Evolutionary conservation across 148 eudicot species (phyloP).

Genomic region (Arctostaphylos glauca): DNA sequence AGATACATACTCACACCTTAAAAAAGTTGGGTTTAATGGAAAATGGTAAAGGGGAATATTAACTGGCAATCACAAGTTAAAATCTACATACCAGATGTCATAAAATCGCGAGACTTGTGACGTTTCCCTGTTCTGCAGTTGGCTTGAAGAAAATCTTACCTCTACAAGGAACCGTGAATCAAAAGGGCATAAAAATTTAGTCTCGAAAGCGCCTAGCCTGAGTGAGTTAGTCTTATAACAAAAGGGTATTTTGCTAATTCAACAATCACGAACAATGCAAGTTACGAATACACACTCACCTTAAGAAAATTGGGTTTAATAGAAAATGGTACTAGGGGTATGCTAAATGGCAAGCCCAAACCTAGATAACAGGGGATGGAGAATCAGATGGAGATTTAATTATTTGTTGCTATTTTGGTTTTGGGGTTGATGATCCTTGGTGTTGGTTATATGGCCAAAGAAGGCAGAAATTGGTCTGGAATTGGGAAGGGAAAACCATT

Average conservation of each 20-base stretch:
- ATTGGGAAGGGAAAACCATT: not conserved
- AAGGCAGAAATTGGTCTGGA: not conserved
- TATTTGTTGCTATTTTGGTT: not conserved
- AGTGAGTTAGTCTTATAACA: too few species aligned
- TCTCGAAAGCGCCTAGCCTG: too few species aligned
- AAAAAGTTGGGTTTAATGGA: not conserved
- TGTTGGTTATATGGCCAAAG: not conserved
- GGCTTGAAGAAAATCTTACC: too few species aligned
- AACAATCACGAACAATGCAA: not conserved
- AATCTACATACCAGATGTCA: not conserved
- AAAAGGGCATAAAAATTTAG: too few species aligned
- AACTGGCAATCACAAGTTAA: constrained; percentile 33
- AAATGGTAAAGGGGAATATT: not conserved
- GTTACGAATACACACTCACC: not conserved
- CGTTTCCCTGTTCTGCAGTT: too few species aligned
- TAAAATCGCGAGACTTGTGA: too few species aligned
- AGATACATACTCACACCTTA: not conserved
- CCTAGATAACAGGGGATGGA: not conserved
- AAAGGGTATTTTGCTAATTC: not conserved
- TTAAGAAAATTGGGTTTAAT: not conserved
- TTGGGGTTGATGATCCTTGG: not conserved
- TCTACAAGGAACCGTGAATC: too few species aligned
- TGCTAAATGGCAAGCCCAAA: constrained; percentile 31
- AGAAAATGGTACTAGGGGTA: not conserved
- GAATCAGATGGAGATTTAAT: not conserved